Conservation (phyloP, 352 stramenopile genomes). For the Aphanomyces invadans region DNA sequence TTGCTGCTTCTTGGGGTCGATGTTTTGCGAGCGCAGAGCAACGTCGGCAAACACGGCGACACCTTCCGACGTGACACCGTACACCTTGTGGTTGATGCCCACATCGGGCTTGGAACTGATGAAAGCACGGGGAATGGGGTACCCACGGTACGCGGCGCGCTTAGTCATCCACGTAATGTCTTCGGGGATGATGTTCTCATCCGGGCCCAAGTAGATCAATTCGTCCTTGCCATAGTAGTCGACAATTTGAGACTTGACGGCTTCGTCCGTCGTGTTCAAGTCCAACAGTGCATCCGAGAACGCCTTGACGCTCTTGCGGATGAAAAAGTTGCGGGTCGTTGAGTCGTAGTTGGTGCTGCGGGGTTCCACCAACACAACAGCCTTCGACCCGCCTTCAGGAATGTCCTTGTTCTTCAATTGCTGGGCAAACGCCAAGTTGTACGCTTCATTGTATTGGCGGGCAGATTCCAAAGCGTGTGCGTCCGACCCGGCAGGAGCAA, state of each 20-base stretch:
- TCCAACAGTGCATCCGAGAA: slow-evolving; percentile 96
- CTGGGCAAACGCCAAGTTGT: slow-evolving; percentile 93
- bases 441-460: slow-evolving; percentile 95
- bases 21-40: slow-evolving; percentile 86
- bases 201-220: slow-evolving; percentile 95
- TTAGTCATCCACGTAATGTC: slow-evolving; percentile 96
- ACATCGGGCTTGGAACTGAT: slow-evolving; percentile 94
- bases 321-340: slow-evolving; percentile 50
- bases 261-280: slow-evolving; percentile 85
- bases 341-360: slow-evolving; percentile 81
- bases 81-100: slow-evolving; percentile 98
- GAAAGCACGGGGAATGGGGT: slow-evolving; percentile 93
- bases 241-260: slow-evolving; percentile 73
- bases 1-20: slow-evolving; percentile 71
- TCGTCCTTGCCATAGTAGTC: slow-evolving; percentile 84
- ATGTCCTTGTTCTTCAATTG: slow-evolving; percentile 99
- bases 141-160: slow-evolving; percentile 88
- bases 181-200: slow-evolving; percentile 93
- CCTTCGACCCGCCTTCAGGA: slow-evolving; percentile 96
- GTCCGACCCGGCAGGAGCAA: slow-evolving; percentile 89
- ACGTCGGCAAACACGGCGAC: slow-evolving; percentile 95
- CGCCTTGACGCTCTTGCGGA: slow-evolving; percentile 96
- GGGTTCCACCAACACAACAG: slow-evolving; percentile 92
- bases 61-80: slow-evolving; percentile 95
- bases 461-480: slow-evolving; percentile 73